Evolutionary conservation across 2,329 filamentous ascomycete species (phyloP).

Genomic region (Penicillium sp.): DNA sequence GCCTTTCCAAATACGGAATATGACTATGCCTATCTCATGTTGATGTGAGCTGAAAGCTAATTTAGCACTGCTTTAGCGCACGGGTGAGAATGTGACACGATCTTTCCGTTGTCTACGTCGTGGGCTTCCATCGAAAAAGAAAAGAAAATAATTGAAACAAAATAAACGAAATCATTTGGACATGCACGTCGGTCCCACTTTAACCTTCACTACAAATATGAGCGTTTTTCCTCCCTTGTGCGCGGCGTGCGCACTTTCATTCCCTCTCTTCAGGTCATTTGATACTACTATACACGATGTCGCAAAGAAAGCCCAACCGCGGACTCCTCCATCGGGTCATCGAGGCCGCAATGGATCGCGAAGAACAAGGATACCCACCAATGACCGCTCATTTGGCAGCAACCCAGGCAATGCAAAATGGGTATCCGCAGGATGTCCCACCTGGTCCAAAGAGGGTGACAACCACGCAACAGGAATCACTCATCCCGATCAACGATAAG

Average conservation of each 20-base stretch:
- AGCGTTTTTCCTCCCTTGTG: neutral
- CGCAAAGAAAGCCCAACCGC: constrained; percentile 9
- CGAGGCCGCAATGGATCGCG: constrained; percentile 26
- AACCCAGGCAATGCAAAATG: constrained; percentile 1
- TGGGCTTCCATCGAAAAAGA: neutral
- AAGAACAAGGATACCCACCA: constrained; percentile 28
- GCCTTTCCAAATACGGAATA: constrained; percentile 13
- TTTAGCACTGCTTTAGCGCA: constrained; percentile 7
- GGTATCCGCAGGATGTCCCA: constrained; percentile 3
- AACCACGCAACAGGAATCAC: constrained; percentile 21
- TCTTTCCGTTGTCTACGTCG: constrained; percentile 10
- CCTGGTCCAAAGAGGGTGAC: constrained; percentile 21
- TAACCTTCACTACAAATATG: constrained; percentile 18
- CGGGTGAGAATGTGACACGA: constrained; percentile 1
- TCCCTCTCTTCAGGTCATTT: neutral
- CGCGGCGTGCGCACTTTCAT: neutral
- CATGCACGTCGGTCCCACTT: neutral
- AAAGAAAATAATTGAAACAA: neutral
- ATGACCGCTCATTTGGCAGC: constrained; percentile 18
- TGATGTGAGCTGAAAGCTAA: constrained; percentile 6
- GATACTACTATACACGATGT: constrained; percentile 12
- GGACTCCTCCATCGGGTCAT: constrained; percentile 25
- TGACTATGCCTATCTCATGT: constrained; percentile 13
- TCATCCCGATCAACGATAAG: constrained; percentile 40
- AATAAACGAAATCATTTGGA: neutral